Base-by-base conservation (phyloP, 1,139 yeast species). In the Protomyces inouyei region DNA sequence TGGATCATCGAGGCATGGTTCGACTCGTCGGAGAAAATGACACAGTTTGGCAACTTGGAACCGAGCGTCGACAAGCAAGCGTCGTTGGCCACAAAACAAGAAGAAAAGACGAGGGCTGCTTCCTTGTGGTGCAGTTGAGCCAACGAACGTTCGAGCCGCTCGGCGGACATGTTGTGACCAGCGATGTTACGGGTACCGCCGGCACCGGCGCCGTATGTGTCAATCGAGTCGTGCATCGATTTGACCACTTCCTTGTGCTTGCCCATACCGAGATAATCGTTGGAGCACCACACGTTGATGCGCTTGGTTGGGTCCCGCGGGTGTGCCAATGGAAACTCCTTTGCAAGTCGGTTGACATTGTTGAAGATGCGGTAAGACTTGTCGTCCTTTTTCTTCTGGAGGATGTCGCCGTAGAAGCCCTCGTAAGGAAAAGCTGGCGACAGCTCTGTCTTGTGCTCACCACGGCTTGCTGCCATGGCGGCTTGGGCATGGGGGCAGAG, bases 101-200 rank as follows among this genome's bases (percentile, higher is more conserved):
- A 91, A 4, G 96, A 85, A 71, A 93, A 93, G 12, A 91, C 98
- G 71, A 93, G 81, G 0, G 98, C 97, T 48, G 95, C 97, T 71
- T 90, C 97, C 75, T 92, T 95, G 76, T 88, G 88, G 79, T 93
- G 98, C 72, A 93, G 82, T 53, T 90, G 85, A 16, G 98, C 98
- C 64, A 91, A 75, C 71, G 90, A 92, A 21, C 87, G 80, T 77
- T 93, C 99, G 73, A 93, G 83, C 70, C 81, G 82, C 73, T 93
- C 84, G 28, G 98, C 96, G 72, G 88, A 95, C 67, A 79, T 77
- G 77, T 93, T 95, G 77, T 95, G 98, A 66, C 99, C 99, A 1
- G 99, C 98, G 74, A 93, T 93, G 78, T 93, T 93, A 74, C 99
- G 84, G 64, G 99, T 93, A 71, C 99, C 99, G 72, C 99, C 99